These are phyloP conservation scores for Penicillium alfredii DNA, from an alignment of 495 filamentous ascomycete genomes.

Conservation along the genomic window DNA sequence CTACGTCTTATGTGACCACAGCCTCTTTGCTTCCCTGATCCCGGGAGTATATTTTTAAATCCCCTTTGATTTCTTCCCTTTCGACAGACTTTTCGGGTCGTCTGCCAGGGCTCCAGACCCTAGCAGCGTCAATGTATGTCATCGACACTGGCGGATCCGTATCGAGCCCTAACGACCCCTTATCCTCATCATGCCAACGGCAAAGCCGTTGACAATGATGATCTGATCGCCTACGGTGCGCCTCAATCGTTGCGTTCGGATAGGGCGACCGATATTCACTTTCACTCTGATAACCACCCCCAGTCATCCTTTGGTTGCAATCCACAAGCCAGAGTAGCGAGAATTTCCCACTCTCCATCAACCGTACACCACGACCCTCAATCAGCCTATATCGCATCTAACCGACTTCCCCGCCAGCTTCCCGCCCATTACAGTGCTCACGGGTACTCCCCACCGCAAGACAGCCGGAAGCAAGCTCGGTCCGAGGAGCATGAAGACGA, in stretches of 20 bases:
- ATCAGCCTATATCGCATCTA: constrained; percentile 20
- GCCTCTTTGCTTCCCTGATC: too few relatives aligned
- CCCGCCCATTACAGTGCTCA: constrained; percentile 35
- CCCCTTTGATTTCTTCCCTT: background rate
- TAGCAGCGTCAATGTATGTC: constrained; percentile 41
- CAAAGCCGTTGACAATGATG: constrained; percentile 29
- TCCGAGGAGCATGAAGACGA: constrained; percentile 25
- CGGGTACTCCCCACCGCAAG: constrained; percentile 23
- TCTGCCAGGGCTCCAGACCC: constrained; percentile 36
- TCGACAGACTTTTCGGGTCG: constrained; percentile 9
- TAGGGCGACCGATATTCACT: constrained; percentile 25
- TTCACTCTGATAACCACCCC: constrained; percentile 24
- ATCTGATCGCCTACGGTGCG: constrained; percentile 31
- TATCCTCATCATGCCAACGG: constrained; percentile 32
- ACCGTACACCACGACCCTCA: constrained; percentile 27
- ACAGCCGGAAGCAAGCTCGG: constrained; percentile 28
- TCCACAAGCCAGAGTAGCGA: constrained; percentile 25
- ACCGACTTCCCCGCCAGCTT: too few relatives aligned
- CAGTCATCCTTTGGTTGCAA: constrained; percentile 28
- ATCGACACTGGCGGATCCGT: constrained; percentile 38
- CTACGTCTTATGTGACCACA: background rate
- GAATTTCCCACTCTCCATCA: constrained; percentile 22
- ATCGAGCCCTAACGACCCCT: constrained; percentile 36
- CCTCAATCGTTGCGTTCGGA: constrained; percentile 26
- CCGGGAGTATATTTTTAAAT: too few relatives aligned